A percentile compares a stretch with the other conserved stretches of the same genome.
Conservation (phyloP, 345 rosid species). For the Boechera divaricarpa region DNA sequence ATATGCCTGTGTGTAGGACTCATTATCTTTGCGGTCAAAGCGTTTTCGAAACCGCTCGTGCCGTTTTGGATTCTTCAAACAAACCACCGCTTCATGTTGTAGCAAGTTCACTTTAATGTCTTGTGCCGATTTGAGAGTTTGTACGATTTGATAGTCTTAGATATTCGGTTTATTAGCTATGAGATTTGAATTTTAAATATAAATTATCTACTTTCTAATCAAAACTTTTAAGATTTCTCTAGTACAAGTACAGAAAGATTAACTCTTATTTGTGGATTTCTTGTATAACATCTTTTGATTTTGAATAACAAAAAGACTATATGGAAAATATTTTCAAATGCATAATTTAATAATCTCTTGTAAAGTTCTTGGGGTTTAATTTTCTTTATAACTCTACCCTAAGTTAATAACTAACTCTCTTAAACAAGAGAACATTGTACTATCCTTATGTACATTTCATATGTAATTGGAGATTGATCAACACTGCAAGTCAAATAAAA, state of each 20-base stretch:
- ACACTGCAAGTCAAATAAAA: not conserved
- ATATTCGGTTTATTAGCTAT: not conserved
- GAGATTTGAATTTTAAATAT: not conserved
- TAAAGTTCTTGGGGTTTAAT: no score
- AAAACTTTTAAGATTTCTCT: not conserved
- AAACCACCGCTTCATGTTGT: not conserved
- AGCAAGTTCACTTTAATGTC: not conserved
- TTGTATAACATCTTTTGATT: not conserved
- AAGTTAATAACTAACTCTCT: no score
- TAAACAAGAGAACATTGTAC: no score
- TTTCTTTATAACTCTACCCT: no score
- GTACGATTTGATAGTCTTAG: not conserved
- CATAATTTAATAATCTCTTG: not conserved
- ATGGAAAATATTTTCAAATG: not conserved
- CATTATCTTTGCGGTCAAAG: slow-evolving; percentile 79
- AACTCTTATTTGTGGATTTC: not conserved
- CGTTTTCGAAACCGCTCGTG: slow-evolving; percentile 71
- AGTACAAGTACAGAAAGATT: not conserved
- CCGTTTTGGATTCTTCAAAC: slow-evolving; percentile 52
- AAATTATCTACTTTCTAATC: not conserved
- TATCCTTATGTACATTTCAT: no score
- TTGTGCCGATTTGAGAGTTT: not conserved
- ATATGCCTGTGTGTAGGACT: slow-evolving; percentile 87
- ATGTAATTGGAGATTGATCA: not conserved
- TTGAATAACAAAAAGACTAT: no score